Percentiles rank a stretch among this genome's conserved stretches.
phyloP scores from a whole-genome alignment of 495 filamentous ascomycete genomes.

The Extremus antarcticus region DNA sequence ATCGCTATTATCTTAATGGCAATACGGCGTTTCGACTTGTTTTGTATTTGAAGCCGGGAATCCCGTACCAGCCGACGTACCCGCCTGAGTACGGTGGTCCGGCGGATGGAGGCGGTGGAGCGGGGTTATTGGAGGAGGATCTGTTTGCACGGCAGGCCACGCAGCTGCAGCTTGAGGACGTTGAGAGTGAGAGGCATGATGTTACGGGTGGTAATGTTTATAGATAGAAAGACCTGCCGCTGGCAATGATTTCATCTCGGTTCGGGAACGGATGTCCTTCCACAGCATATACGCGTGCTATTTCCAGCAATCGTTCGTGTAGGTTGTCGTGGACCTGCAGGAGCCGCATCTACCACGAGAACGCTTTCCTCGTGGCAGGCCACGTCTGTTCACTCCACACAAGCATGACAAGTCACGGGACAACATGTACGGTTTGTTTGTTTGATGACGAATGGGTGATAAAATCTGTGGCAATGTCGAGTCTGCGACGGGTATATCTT shows the following conservation, averaged over 20 bases:
- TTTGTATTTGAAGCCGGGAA: slow-evolving; percentile 63
- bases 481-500: no score
- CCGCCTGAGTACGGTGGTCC: slow-evolving; percentile 10
- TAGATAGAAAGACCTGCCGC: no score
- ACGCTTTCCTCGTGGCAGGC: not conserved
- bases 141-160: slow-evolving; percentile 9
- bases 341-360: not conserved
- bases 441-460: no score
- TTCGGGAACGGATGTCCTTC: no score
- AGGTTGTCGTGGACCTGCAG: not conserved
- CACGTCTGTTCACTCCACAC: no score
- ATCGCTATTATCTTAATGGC: slow-evolving; percentile 94
- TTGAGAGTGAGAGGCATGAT: slow-evolving; percentile 6
- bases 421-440: no score
- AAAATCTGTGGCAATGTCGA: no score
- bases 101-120: not conserved
- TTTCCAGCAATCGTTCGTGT: no score
- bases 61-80: slow-evolving; percentile 19
- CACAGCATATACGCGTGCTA: no score
- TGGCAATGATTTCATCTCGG: no score
- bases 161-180: slow-evolving; percentile 9
- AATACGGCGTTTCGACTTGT: slow-evolving; percentile 87
- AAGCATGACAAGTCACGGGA: no score
- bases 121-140: slow-evolving; percentile 8
- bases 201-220: not conserved